These are phyloP conservation scores for Ophiostoma himal-ulmi DNA, from an alignment of 2,329 filamentous ascomycete species.

Conservation along the genomic window DNA sequence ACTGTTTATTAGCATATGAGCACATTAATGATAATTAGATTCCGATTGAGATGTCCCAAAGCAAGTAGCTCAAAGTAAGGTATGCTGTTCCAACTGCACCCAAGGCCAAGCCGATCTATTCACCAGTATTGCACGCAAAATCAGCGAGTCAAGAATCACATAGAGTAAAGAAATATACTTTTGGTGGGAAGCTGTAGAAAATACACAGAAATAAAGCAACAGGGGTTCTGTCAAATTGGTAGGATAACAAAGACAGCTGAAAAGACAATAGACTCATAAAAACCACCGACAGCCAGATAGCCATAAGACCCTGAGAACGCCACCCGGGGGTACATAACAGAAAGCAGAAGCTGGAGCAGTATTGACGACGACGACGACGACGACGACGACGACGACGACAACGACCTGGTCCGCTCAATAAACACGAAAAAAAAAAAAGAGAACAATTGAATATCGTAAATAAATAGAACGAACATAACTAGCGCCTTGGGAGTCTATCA, in stretches of 20 bases:
- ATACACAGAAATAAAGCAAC: not conserved
- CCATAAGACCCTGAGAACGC: not conserved
- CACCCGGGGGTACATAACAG: not conserved
- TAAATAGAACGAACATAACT: conserved; percentile 14
- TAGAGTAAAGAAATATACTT: not conserved
- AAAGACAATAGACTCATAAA: too few relatives aligned
- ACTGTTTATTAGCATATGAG: not conserved
- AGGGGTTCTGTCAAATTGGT: not conserved
- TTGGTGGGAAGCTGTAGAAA: not conserved
- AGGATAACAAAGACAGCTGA: not conserved
- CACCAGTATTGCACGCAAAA: not conserved
- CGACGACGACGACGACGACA: not conserved
- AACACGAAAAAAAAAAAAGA: not conserved
- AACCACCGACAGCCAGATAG: not conserved
- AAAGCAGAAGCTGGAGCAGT: not conserved
- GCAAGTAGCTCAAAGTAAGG: too few relatives aligned
- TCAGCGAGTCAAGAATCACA: not conserved
- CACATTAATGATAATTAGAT: not conserved
- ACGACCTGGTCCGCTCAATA: not conserved
- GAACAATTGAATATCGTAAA: not conserved
- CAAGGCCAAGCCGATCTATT: too few relatives aligned
- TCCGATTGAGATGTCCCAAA: not conserved
- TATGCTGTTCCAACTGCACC: too few relatives aligned
- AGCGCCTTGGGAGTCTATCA: conserved; percentile 15
- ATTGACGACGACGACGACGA: too few relatives aligned